Evolutionary conservation across 202 grass and related monocot genomes (phyloP), one percentile per base, ranked within the genome.

Genomic region (Schoenoplectus tabernaemontani): DNA sequence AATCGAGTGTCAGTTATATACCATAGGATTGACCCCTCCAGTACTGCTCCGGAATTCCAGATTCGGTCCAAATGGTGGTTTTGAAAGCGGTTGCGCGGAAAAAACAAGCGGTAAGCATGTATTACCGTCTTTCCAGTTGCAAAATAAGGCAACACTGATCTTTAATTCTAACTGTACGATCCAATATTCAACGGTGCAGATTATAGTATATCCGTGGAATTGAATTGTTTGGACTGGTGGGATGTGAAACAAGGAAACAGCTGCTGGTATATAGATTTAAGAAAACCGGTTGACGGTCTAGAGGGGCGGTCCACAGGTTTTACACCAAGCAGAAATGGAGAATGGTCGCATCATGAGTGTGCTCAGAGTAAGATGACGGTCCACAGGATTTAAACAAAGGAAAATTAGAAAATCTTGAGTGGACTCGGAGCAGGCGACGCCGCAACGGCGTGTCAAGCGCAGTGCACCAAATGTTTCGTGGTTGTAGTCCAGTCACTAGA

Each of bases 241-340:
- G 2, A 50, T 0, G 15, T 11, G 69, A 0, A 50, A 7, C 1
- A 5, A 24, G 9, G 15, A 74, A 74, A n/a, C 69, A 53, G 69
- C 69, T 19, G 69, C 46, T 74, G 46, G 69, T 74, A 33, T 74
- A 15, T 51, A 4, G 46, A 54, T 50, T 34, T 53, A 32, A 53
- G 26, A 74, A 74, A 74, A 74, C 69, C 46, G 28, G 43, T 53
- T 53, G 26, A 54, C 69, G 67, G 67, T 71, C 42, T 28, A 70
- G 41, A 19, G 39, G 39, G 5, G 1, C 61, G 61, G 33, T 65
- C 62, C 5, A 38, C 62, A 37, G 16, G 12, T 32, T 61, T 54
- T 54, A 61, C 30, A 32, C 10, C 10, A 30, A 61, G 26, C 19
- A 13, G 20, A 61, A 28, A 10, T 60, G 19, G 1, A 10, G 23